Base-by-base conservation (phyloP, 192 early-diverging fungal genomes). In the Linnemannia zychae region DNA sequence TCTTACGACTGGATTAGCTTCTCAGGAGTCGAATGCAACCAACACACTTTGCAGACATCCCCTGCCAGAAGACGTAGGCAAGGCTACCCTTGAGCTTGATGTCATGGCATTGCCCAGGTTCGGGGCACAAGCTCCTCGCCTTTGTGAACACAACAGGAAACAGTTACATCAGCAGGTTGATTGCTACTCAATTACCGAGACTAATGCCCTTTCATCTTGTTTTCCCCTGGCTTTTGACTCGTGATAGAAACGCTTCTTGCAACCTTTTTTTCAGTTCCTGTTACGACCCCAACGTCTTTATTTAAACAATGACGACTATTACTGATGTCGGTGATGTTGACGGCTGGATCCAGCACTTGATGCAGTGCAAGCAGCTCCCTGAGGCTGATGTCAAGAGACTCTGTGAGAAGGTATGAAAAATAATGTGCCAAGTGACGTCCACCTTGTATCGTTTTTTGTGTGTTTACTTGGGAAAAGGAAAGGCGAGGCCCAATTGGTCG, bases 311-410 rank as follows among this genome's bases (percentile, higher is more conserved):
- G 82, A 52, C 82, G 11, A 84, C 82, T 37, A 78, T 84, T 33
- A 88, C 91, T 48, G 94, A 95, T 90, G 94, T 98, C 83, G 89
- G 91, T 82, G 96, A 97, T 76, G 92, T 99, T 80, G 98, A 99
- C 87, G 91, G 89, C 48, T 99, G 97, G 97, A 96, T 98, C 83
- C 89, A 93, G 87, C 91, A 93, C 82, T 92, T 99, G 76, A 93
- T 95, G 87, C 93, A 95, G 65, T 99, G 98, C 92, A 99, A 99
- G 90, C 97, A 97, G 81, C 91, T 99, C 77, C 91, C 95, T 63
- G 98, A 99, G 92, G 82, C 91, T 48, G 97, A 98, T 87, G 94
- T 99, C 72, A 98, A 99, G 89, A 94, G 95, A 89, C 93, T 99
- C n/a, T 99, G 98, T 84, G 96, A 97, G 72, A 99, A 99, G 96